A percentile compares a stretch with the other conserved stretches of the same genome.
Conservation (phyloP, 805 yeast genomes). For the Candida nonsorbophila region DNA sequence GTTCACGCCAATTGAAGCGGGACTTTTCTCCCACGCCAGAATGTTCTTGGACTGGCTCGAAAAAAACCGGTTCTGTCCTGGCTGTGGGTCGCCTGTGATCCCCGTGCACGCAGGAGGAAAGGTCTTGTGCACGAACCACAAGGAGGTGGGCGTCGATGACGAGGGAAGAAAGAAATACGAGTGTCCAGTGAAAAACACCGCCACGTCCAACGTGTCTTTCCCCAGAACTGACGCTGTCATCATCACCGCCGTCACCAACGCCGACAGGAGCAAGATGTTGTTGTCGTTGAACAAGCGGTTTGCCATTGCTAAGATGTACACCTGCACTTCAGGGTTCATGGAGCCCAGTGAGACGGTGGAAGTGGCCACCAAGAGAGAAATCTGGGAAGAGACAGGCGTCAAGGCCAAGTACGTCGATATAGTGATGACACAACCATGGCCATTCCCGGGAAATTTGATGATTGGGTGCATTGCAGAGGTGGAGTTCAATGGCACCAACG, state of each 20-base stretch:
- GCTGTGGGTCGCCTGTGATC: slow-evolving; percentile 66
- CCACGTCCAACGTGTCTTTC: slow-evolving; percentile 73
- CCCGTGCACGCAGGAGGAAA: slow-evolving; percentile 69
- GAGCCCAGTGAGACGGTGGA: slow-evolving; percentile 94
- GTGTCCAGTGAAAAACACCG: slow-evolving; percentile 33
- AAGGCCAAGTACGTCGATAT: slow-evolving; percentile 52
- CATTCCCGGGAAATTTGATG: slow-evolving; percentile 91
- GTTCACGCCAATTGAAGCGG: slow-evolving; percentile 44
- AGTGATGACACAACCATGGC: slow-evolving; percentile 91
- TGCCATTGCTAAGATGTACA: slow-evolving; percentile 53
- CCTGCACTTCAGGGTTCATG: slow-evolving; percentile 92
- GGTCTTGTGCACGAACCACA: slow-evolving; percentile 39
- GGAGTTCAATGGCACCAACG: slow-evolving; percentile 62
- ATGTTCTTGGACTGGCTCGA: slow-evolving; percentile 83
- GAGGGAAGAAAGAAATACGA: slow-evolving; percentile 11
- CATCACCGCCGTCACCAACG: slow-evolving; percentile 71
- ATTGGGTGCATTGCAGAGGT: slow-evolving; percentile 83
- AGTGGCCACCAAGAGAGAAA: slow-evolving; percentile 80
- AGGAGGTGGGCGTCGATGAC: slow-evolving; percentile 9
- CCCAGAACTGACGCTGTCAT: slow-evolving; percentile 92
- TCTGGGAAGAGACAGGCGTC: slow-evolving; percentile 95
- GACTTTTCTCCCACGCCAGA: slow-evolving; percentile 73
- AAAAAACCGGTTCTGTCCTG: slow-evolving; percentile 75
- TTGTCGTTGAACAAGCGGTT: slow-evolving; percentile 67
- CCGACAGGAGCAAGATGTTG: slow-evolving; percentile 55